A percentile compares a stretch with the other conserved stretches of the same genome.
These are phyloP conservation scores for Arachnomyces sp. DNA, from an alignment of 2,329 filamentous ascomycete species.

Conservation along the genomic window DNA sequence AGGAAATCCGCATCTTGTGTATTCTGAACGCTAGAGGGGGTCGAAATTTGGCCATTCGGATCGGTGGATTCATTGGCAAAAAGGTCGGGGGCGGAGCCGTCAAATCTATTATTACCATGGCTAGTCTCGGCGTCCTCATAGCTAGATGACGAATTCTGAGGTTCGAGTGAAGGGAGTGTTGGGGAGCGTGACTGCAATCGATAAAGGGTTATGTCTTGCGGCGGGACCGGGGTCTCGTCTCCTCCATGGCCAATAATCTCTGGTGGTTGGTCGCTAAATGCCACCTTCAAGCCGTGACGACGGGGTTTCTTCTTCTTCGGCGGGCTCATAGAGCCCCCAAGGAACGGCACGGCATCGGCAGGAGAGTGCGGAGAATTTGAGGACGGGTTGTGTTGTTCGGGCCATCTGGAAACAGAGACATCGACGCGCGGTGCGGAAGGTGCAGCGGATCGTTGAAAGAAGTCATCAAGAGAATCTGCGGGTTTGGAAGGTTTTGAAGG, in stretches of 20 bases:
- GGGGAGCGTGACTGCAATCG: conserved; percentile 24
- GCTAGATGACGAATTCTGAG: conserved; percentile 15
- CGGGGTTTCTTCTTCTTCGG: conserved; percentile 31
- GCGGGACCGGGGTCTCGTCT: conserved; percentile 69
- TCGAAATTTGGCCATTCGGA: conserved; percentile 15
- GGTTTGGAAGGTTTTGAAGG: conserved; percentile 20
- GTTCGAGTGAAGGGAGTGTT: conserved; percentile 6
- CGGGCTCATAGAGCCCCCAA: conserved; percentile 17
- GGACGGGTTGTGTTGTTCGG: conserved; percentile 22
- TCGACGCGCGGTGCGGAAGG: conserved; percentile 25
- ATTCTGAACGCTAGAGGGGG: conserved; percentile 25
- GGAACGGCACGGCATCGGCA: conserved; percentile 11
- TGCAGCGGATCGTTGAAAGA: no score
- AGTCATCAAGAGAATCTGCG: no score
- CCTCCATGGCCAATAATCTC: conserved; percentile 86
- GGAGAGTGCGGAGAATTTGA: conserved; percentile 13
- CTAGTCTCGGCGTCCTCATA: neutral
- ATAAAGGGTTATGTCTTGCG: conserved; percentile 59
- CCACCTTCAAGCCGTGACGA: conserved; percentile 63
- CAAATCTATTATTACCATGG: no score
- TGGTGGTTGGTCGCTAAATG: conserved; percentile 63
- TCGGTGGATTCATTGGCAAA: neutral
- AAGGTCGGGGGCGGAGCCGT: no score
- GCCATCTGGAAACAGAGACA: conserved; percentile 25
- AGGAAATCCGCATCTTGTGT: conserved; percentile 31